These are phyloP conservation scores for Arabidopsis suecica DNA, from an alignment of 345 rosid genomes.

Conservation along the genomic window DNA sequence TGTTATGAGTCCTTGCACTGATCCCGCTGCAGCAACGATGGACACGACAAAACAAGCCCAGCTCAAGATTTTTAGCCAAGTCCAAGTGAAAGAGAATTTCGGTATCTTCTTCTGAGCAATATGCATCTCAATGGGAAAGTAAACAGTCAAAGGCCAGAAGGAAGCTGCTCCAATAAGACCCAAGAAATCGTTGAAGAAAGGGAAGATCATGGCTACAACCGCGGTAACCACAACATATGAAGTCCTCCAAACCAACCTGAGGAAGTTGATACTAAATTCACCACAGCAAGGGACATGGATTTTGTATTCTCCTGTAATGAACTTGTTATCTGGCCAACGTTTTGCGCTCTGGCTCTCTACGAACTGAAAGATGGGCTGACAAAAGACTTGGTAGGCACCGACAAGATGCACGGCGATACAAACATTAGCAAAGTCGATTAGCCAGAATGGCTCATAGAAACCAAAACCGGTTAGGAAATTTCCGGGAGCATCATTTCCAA, in stretches of 20 bases:
- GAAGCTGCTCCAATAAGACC: slow-evolving; percentile 89
- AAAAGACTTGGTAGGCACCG: slow-evolving; percentile 88
- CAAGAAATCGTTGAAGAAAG: slow-evolving; percentile 86
- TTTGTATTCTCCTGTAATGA: slow-evolving; percentile 59
- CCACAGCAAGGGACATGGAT: slow-evolving; percentile 57
- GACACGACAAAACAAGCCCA: slow-evolving; percentile 68
- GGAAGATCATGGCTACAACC: slow-evolving; percentile 78
- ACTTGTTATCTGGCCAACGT: slow-evolving; percentile 69
- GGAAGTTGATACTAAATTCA: slow-evolving; percentile 53
- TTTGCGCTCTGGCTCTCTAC: slow-evolving; percentile 57
- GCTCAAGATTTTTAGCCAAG: slow-evolving; percentile 70
- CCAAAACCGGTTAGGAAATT: slow-evolving; percentile 91
- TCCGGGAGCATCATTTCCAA: slow-evolving; percentile 83
- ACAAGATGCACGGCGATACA: slow-evolving; percentile 81
- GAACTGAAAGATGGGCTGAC: slow-evolving; percentile 72
- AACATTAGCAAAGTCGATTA: slow-evolving; percentile 81
- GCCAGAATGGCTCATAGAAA: slow-evolving; percentile 88
- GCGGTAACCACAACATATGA: slow-evolving; percentile 66
- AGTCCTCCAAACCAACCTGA: slow-evolving; percentile 78
- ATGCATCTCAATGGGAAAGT: slow-evolving; percentile 89
- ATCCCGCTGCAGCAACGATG: slow-evolving; percentile 72
- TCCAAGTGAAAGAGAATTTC: slow-evolving; percentile 71
- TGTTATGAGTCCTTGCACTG: slow-evolving; percentile 69
- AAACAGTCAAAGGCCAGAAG: slow-evolving; percentile 90
- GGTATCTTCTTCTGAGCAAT: slow-evolving; percentile 58